Evolutionary conservation across 2,329 filamentous ascomycete genomes (phyloP), one percentile per base, ranked within the genome.

Genomic region (Epichloe glyceriae): DNA sequence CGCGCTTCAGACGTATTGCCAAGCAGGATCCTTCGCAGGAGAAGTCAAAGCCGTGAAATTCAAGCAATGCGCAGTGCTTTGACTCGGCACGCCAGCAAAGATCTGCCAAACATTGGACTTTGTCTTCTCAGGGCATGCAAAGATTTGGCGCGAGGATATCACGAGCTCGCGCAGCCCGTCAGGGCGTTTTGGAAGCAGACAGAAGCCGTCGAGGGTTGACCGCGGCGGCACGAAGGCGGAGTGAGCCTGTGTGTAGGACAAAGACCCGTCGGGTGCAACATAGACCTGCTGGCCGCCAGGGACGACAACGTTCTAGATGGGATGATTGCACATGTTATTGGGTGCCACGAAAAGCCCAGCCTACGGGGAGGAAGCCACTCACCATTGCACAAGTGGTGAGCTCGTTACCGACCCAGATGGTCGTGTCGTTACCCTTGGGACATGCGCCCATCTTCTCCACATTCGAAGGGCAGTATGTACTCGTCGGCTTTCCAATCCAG

Each of bases 261-360:
- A 30, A n/a, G 30, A 45, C 10, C 5, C 11, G 30, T 45, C 43
- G n/a, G 30, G 26, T 8, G n/a, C 43, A 2, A 45, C 17, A 12
- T 45, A 45, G 43, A 45, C n/a, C 34, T 45, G 11, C 19, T 45
- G 43, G n/a, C 43, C 43, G 30, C 43, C 43, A 11, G 43, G 43
- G 30, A 45, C 43, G n/a, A 45, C 14, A 33, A 51, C 49, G 35
- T 51, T 38, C 58, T 58, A 12, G 62, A 64, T 8, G 55, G 55
- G 5, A 3, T n/a, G 6, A 15, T 43, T 15, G 6, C 17, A 60
- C 63, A 10, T 15, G 37, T 26, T 15, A 30, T 14, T 4, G 5
- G 41, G 4, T 14, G 5, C 8, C 20, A 30, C 8, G 22, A 15
- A n/a, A 26, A 8, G 10, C 0, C 3, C 22, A 15, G 19, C 7